Evolutionary conservation across 768 basidiomycete genomes (phyloP), one percentile per base, ranked within the genome.

Genomic region (Tricholoma sp.): DNA sequence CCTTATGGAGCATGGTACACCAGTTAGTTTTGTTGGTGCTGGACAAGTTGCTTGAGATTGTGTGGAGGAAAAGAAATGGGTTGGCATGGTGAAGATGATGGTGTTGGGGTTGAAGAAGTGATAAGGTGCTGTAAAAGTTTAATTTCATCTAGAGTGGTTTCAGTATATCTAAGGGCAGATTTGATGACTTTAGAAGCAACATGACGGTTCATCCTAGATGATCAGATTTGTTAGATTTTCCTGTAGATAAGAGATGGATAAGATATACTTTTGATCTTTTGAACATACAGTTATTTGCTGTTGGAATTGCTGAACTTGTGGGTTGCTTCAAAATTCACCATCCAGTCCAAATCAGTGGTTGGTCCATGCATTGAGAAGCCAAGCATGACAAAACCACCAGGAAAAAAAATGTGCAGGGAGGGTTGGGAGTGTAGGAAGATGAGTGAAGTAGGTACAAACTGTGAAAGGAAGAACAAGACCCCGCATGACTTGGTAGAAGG

Each of bases 141-240:
- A 75, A 99, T 98, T 75, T 99, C 97, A 76, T 99, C 97, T 33
- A 98, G 78, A 0, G 97, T 96, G 0, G 97, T 99, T 68, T 99
- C 96, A 0, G 96, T 99, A 72, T 99, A 99, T 50, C 97, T 80
- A 0, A 88, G 85, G 0, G 96, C 97, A 13, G 95, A 97, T 73
- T 98, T 99, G 71, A 99, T 96, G 66, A 99, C 92, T 74, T 99
- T 99, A 70, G 98, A 87, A 12, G 97, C 97, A 65, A 99, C 97
- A 73, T 99, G 97, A 50, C 94, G 90, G 63, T 91, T 86, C 75
- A 94, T 80, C 68, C 96, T 99, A 74, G 10, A 13, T 20, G 56
- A 52, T 55, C 57, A 52, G 53, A 51, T 58, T 42, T 32, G 50
- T 11, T 51, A 33, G 49, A 31, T n/a, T n/a, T n/a, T n/a, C n/a